A percentile compares a stretch with the other conserved stretches of the same genome.
phyloP scores from a whole-genome alignment of 345 rosid species.

The Turritis glabra region DNA sequence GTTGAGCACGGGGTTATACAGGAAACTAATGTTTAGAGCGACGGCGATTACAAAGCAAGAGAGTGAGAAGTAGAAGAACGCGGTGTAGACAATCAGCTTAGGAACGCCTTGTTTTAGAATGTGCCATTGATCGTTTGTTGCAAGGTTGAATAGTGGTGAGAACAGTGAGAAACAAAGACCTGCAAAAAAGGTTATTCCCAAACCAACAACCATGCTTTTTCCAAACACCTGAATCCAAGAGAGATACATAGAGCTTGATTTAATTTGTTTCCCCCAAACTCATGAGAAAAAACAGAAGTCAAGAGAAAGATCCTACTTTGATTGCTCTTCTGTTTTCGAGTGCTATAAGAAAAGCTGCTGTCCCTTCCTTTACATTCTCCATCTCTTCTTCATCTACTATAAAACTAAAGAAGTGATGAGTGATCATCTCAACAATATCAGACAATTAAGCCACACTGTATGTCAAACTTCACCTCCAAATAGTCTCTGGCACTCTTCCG shows the following conservation, averaged over 20 bases:
- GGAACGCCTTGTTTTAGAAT: constrained; percentile 66
- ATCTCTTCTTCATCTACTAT: constrained; percentile 31
- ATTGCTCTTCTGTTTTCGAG: constrained; percentile 71
- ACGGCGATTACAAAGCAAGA: constrained; percentile 63
- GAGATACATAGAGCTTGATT: neutral
- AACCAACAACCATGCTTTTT: constrained; percentile 58
- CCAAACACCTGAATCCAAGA: constrained; percentile 62
- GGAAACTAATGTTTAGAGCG: constrained; percentile 52
- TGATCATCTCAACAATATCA: constrained; percentile 33
- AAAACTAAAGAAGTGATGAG: constrained; percentile 17
- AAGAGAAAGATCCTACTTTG: constrained; percentile 46
- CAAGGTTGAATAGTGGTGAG: constrained; percentile 85
- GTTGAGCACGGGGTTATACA: constrained; percentile 54
- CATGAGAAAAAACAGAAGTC: neutral
- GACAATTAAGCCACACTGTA: neutral
- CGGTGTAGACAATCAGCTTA: constrained; percentile 66
- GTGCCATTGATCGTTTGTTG: constrained; percentile 85
- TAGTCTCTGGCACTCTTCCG: constrained; percentile 21
- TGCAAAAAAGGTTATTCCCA: constrained; percentile 62
- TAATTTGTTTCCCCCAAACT: neutral
- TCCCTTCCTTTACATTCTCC: constrained; percentile 49
- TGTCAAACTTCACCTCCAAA: constrained; percentile 21
- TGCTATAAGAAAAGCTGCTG: constrained; percentile 54
- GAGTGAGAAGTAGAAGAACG: constrained; percentile 70
- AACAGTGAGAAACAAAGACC: constrained; percentile 75